Base-by-base conservation (phyloP, 1,284 basidiomycete species). In the Leccinum angustisporum region DNA sequence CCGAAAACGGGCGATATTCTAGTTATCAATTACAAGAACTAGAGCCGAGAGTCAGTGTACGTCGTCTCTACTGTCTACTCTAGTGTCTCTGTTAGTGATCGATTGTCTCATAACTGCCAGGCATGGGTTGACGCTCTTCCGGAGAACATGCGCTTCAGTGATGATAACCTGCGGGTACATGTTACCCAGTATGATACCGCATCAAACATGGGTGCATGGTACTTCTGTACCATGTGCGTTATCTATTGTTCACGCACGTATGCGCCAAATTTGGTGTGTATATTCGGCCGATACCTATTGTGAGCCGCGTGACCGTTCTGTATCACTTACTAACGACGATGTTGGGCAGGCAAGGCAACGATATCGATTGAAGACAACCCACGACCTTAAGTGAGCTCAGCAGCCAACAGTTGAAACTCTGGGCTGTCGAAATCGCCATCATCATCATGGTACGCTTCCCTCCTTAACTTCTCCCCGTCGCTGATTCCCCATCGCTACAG, bases 351-450 rank as follows among this genome's bases (percentile, higher is more conserved):
- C 70, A n/a, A 75, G 65, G 25, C 76, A 72, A 58, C 74, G 73
- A 25, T 77, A 72, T 66, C 71, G 60, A 21, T 57, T 74, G 54
- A 71, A 65, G 33, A 58, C 60, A 36, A 61, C 66, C 33, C 59
- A 70, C 40, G 66, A 74, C 50, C 74, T 77, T 31, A 73, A 76
- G 25, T 87, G 84, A 83, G 84, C 88, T 18, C 75, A 84, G 59
- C 76, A 79, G 57, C 81, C 81, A 67, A 75, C 91, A 65, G 79
- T 87, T 61, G 74, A 78, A 18, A 81, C 83, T 70, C 76, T 90
- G 21, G 88, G 87, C 18, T 81, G 94, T 98, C 69, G 95, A 98
- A 74, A 70, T 85, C 16, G 72, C 88, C 66, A 88, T 92, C 56
- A 83, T 85, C 14, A 68, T 78, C 13, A 74, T 91, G 62, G 86